Conservation (phyloP, 2,329 filamentous ascomycete species). For the Tolypocladium pustulatum region DNA sequence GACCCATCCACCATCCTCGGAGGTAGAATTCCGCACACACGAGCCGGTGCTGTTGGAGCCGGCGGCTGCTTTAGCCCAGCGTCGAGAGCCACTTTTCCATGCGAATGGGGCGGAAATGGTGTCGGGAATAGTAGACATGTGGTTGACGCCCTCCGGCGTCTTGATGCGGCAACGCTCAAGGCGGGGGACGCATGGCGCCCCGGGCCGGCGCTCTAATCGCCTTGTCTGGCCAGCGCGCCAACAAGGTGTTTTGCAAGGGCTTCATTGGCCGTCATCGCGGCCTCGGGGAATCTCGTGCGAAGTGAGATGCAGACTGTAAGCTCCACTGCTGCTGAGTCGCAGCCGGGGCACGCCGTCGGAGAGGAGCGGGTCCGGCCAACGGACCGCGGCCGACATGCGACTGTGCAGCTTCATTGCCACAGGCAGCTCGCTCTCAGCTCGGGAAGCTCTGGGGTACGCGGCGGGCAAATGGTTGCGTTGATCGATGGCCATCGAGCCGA, state of each 20-base stretch:
- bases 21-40: not conserved
- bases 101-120: not conserved
- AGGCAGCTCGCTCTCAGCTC: not conserved
- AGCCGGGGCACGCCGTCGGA: not conserved
- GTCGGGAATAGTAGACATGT: not conserved
- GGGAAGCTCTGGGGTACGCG: too few relatives aligned
- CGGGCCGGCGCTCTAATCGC: not conserved
- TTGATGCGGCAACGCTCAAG: not conserved
- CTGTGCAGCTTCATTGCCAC: not conserved
- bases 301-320: not conserved
- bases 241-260: not conserved
- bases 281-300: not conserved
- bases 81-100: not conserved
- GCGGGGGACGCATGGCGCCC: not conserved
- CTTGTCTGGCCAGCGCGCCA: not conserved
- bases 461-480: not conserved
- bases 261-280: not conserved
- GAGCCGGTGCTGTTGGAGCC: not conserved
- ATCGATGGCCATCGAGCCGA: not conserved
- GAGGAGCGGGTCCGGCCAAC: not conserved
- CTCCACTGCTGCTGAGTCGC: not conserved
- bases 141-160: not conserved
- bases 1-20: not conserved
- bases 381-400: not conserved
- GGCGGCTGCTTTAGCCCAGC: not conserved